Conservation (phyloP, 352 stramenopile genomes). For the Pythium myriotylum region DNA sequence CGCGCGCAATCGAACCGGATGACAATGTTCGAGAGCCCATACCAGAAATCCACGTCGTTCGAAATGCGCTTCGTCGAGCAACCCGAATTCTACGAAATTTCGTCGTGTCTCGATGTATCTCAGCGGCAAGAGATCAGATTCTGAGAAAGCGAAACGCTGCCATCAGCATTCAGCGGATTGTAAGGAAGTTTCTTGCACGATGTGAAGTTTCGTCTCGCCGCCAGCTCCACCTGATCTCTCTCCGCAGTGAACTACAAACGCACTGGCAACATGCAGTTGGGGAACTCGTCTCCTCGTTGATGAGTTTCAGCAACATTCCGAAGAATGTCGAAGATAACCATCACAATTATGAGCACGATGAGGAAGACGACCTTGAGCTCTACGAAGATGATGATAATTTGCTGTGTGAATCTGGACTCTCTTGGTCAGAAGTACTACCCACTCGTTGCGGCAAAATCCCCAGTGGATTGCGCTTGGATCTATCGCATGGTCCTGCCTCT, state of each 20-base stretch:
- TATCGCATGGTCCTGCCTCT: neutral
- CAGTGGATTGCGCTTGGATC: neutral
- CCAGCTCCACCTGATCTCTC: constrained; percentile 1
- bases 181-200: neutral
- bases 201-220: neutral
- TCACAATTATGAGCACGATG: neutral
- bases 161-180: constrained; percentile 1
- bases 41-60: too few relatives aligned
- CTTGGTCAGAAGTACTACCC: constrained; percentile 6
- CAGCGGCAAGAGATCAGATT: neutral
- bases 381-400: neutral
- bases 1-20: too few relatives aligned
- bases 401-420: neutral
- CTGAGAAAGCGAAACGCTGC: neutral
- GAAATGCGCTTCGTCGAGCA: too few relatives aligned
- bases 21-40: too few relatives aligned
- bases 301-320: neutral
- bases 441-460: constrained; percentile 1
- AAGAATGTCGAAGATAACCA: constrained; percentile 4
- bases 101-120: neutral
- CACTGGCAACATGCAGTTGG: neutral
- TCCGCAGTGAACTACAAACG: neutral
- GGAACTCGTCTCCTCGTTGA: neutral
- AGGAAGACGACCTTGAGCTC: neutral
- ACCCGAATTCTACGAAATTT: neutral